A percentile compares a stretch with the other conserved stretches of the same genome.
Conservation (phyloP, 345 rosid species). For the Mercurialis annua region DNA sequence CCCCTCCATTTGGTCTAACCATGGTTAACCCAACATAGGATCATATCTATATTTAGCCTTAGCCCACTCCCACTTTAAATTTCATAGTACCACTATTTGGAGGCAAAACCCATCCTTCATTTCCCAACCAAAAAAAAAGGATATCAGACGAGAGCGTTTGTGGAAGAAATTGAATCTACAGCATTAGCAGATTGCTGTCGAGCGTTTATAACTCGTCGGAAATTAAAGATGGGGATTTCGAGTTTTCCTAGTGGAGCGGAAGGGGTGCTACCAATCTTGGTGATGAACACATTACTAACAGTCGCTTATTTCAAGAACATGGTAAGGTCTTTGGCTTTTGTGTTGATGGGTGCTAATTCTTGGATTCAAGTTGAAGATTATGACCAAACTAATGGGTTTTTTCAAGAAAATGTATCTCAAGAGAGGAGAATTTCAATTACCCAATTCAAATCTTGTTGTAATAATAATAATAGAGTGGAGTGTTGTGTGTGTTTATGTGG, state of each 20-base stretch:
- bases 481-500: constrained; percentile 78
- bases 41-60: too few species aligned
- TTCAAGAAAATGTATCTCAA: constrained; percentile 16
- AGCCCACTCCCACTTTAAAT: too few species aligned
- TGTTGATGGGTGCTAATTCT: constrained; percentile 14
- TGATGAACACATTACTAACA: constrained; percentile 58
- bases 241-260: constrained; percentile 56
- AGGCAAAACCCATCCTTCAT: too few species aligned
- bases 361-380: constrained; percentile 4
- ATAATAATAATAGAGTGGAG: constrained; percentile 19
- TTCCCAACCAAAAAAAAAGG: too few species aligned
- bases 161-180: too few species aligned
- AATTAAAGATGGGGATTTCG: constrained; percentile 68
- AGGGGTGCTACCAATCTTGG: constrained; percentile 63
- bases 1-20: constrained; percentile 18
- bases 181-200: too few species aligned
- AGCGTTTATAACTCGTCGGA: too few species aligned
- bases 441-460: constrained; percentile 40
- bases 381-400: constrained; percentile 20
- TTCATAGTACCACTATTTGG: too few species aligned
- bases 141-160: too few species aligned
- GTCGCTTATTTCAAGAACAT: constrained; percentile 57
- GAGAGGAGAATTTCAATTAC: constrained; percentile 46
- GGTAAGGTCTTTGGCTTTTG: constrained; percentile 37
- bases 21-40: constrained; percentile 22